Base-by-base conservation (phyloP, 2,329 filamentous ascomycete species). In the Fusarium stilboides region DNA sequence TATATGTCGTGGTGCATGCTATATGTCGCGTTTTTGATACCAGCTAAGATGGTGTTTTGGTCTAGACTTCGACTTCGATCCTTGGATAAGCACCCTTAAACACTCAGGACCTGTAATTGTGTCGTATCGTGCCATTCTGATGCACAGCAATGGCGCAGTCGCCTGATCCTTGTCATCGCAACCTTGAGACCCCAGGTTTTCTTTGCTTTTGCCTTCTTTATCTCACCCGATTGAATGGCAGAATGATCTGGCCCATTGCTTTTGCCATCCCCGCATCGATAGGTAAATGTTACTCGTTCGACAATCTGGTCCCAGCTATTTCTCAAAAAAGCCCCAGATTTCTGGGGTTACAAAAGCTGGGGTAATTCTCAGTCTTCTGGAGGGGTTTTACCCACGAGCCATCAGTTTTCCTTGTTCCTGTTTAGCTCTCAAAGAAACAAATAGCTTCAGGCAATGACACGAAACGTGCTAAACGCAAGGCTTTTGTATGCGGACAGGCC, bases 121-220 rank as follows among this genome's bases (percentile, higher is more conserved):
- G 45, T 47, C 31, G 31, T 33, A 73, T 70, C 44, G 52, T 68
- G 52, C 62, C 69, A 62, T 54, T 46, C 43, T 56, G 45, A 69
- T 37, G 61, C 66, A 45, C 50, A 33, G 22, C 45, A 47, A 68
- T 44, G 69, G 60, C 69, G 34, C 65, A 62, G 65, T 57, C 57
- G 33, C 22, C 40, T 17, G 17, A 61, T 50, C 56, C 66, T 53
- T 59, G 65, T 65, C 53, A 36, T 46, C 45, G 44, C 45, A 56
- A 31, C 65, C 36, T 39, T 44, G 22, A 45, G 33, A 55, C 37
- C 52, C 65, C 65, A 13, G 60, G 43, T 59, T 51, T 51, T 42
- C 36, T 46, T 40, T 42, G 34, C 26, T 63, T 12, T 44, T 40
- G 39, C 44, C 26, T 36, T 19, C 33, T 60, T 42, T 44, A 12